Conservation (phyloP, 768 basidiomycete species). For the Psilocybe cyanescens region DNA sequence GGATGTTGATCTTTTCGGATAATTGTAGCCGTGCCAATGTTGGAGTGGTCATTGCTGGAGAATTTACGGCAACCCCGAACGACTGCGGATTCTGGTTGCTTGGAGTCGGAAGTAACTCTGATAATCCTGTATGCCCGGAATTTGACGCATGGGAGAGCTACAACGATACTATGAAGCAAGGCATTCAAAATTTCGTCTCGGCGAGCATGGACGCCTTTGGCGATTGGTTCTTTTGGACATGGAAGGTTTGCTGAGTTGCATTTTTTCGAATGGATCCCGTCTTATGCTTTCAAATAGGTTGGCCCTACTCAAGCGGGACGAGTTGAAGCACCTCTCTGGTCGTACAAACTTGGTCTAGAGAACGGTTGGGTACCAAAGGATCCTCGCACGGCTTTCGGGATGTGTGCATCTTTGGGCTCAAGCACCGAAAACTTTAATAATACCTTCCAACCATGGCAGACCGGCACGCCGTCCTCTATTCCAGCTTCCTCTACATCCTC, state of each 20-base stretch:
- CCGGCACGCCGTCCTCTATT: conserved; percentile 62
- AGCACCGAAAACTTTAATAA: conserved; percentile 25
- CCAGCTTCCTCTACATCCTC: conserved; percentile 42
- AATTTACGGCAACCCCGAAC: conserved; percentile 73
- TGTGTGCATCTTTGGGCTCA: conserved; percentile 57
- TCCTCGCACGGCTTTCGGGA: conserved; percentile 64
- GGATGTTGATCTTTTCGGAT: conserved; percentile 4
- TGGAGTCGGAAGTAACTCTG: conserved; percentile 40
- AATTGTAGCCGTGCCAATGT: conserved; percentile 45
- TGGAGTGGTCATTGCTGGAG: conserved; percentile 76
- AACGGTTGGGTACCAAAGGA: conserved; percentile 81
- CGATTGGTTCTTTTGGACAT: conserved; percentile 53
- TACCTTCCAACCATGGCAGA: conserved; percentile 55
- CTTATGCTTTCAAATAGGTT: conserved; percentile 22
- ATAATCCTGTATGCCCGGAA: conserved; percentile 33
- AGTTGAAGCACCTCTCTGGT: conserved; percentile 43
- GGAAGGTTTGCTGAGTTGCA: conserved; percentile 35
- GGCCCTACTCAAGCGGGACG: conserved; percentile 48
- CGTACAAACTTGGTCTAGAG: conserved; percentile 51
- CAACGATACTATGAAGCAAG: conserved; percentile 37
- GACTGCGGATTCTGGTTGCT: conserved; percentile 52
- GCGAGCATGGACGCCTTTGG: conserved; percentile 46
- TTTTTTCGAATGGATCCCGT: neutral
- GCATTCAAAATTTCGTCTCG: conserved; percentile 58
- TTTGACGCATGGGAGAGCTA: conserved; percentile 63